Evolutionary conservation across 805 yeast genomes (phyloP).

Genomic region (Wickerhamomyces queroliae): DNA sequence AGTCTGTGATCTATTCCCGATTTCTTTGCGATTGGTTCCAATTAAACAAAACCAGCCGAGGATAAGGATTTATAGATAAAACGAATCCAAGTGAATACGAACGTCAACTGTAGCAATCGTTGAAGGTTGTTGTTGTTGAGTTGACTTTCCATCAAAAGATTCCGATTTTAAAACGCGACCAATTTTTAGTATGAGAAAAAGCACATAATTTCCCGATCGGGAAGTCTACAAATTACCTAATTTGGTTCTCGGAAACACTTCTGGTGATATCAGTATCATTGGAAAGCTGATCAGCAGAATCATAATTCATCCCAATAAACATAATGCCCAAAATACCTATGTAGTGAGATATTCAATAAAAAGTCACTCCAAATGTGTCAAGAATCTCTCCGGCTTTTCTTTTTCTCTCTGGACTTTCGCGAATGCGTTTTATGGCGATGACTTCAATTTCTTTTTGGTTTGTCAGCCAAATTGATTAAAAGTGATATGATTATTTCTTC

Average conservation of each 20-base stretch:
- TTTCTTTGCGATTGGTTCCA: no score
- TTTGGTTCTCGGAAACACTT: slow-evolving; percentile 4
- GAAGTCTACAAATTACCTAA: slow-evolving; percentile 11
- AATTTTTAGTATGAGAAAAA: not conserved
- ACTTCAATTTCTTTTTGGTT: not conserved
- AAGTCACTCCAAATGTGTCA: not conserved
- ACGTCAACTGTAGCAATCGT: not conserved
- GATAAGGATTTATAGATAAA: no score
- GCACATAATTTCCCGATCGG: slow-evolving; percentile 8
- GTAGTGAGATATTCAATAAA: not conserved
- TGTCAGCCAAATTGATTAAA: not conserved
- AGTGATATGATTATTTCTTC: not conserved
- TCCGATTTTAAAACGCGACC: not conserved
- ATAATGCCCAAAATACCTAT: not conserved
- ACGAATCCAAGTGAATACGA: not conserved
- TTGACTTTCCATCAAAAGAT: not conserved
- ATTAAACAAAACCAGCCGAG: no score
- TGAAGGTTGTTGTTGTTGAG: not conserved
- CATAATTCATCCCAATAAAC: not conserved
- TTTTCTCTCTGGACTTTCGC: not conserved
- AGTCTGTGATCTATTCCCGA: not conserved
- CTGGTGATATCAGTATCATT: not conserved
- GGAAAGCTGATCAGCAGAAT: not conserved
- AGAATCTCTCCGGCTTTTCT: not conserved
- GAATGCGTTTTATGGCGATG: not conserved